Evolutionary conservation across 768 basidiomycete species (phyloP).

Genomic region (Dendrothele bispora): DNA sequence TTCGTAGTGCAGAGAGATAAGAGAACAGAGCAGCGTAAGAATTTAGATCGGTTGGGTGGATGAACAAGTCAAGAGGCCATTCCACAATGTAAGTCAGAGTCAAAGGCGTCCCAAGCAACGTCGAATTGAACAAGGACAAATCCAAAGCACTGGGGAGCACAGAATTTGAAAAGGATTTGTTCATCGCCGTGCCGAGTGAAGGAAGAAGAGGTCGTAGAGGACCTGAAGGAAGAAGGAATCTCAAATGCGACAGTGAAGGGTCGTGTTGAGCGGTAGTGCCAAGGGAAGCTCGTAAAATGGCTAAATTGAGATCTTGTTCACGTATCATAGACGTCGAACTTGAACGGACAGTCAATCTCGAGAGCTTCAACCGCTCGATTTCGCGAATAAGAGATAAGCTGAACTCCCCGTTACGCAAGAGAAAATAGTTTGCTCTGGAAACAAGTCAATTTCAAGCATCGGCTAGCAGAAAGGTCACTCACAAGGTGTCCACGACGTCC

Average conservation of each 20-base stretch:
- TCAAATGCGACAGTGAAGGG: conserved; percentile 67
- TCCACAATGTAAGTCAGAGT: conserved; percentile 67
- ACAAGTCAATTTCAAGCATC: conserved; percentile 11
- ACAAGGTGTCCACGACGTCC: conserved; percentile 85
- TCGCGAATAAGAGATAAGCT: conserved; percentile 81
- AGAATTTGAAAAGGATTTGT: conserved; percentile 36
- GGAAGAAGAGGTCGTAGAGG: conserved; percentile 82
- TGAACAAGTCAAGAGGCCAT: conserved; percentile 91
- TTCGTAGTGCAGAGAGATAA: conserved; percentile 81
- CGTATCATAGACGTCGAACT: conserved; percentile 76
- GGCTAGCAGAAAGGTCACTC: conserved; percentile 27
- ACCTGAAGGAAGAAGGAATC: conserved; percentile 78
- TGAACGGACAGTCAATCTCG: conserved; percentile 68
- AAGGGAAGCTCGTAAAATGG: conserved; percentile 82
- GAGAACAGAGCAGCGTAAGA: conserved; percentile 78
- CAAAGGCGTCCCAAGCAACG: conserved; percentile 79
- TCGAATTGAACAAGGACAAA: conserved; percentile 61
- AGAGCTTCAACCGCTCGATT: conserved; percentile 79
- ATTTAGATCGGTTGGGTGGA: conserved; percentile 71
- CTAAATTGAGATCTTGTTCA: conserved; percentile 88
- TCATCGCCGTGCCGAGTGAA: conserved; percentile 45
- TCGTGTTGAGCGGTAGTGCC: conserved; percentile 90
- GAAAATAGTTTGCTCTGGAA: conserved; percentile 82
- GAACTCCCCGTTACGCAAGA: conserved; percentile 88
- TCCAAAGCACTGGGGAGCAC: conserved; percentile 28